Evolutionary conservation across 345 rosid species (phyloP), one percentile per base, ranked within the genome.

Genomic region (Bruguiera parviflora): DNA sequence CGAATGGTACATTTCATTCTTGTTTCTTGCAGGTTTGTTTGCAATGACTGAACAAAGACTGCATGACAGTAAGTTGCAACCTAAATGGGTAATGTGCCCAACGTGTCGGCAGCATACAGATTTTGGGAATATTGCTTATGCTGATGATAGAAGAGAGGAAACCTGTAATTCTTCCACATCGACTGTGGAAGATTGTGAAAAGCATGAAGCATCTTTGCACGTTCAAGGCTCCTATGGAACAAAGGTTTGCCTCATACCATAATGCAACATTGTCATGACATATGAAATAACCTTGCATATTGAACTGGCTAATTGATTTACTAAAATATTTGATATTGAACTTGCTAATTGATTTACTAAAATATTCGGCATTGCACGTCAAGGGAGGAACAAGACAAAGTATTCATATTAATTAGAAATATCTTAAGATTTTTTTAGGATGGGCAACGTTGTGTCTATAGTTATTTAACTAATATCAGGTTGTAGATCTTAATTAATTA

Each of bases 141-240:
- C 84, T 37, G 96, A 86, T 78, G 98, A 93, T 53, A 78, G 89
- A 69, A 81, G 66, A 67, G 78, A 73, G 29, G 78, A 70, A 65
- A 61, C 71, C 46, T 66, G 61, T 67, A 66, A 71, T 70, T 80
- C 78, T 67, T 76, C 75, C 1, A 53, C 37, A 57, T 33, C 22
- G 57, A 66, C 81, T 64, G 77, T 74, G 77, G 83, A 84, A 85
- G 89, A 69, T 65, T 78, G 62, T 72, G 84, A 81, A 57, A 75
- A 55, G 66, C 51, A 24, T 66, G 97, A 88, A 77, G 85, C 82
- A 77, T 81, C 90, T 71, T 71, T 87, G 57, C 59, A 70, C 8
- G 96, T 94, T 68, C 88, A 84, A 78, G 98, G 98, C 69, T 94
- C 98, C 67, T 91, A 91, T 81, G 98, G 98, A 81, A 91, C 97